These are phyloP conservation scores for Intubia oerlemansii DNA, from an alignment of 2,329 filamentous ascomycete species.

Conservation along the genomic window DNA sequence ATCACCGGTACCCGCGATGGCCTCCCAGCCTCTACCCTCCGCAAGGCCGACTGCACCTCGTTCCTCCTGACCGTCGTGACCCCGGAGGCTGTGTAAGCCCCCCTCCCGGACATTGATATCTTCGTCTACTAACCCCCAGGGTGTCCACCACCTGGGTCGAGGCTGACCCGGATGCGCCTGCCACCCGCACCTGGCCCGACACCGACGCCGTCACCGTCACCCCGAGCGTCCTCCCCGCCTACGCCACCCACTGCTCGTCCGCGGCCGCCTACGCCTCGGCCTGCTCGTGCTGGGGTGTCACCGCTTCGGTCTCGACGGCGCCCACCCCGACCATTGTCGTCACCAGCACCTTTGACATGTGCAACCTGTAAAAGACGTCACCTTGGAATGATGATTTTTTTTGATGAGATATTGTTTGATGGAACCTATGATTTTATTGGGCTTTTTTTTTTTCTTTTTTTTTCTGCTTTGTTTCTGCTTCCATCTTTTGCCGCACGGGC, in stretches of 20 bases:
- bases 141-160: slow-evolving; percentile 5
- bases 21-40: slow-evolving; percentile 18
- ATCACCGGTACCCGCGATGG: slow-evolving; percentile 23
- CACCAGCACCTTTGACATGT: slow-evolving; percentile 19
- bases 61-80: slow-evolving; percentile 19
- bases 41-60: slow-evolving; percentile 7
- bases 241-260: slow-evolving; percentile 17
- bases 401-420: too few species aligned
- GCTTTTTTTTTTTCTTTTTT: too few species aligned
- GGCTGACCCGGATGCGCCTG: too few species aligned
- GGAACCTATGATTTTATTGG: too few species aligned
- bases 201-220: slow-evolving; percentile 19
- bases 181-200: slow-evolving; percentile 5
- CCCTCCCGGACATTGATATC: not conserved
- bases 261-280: slow-evolving; percentile 17
- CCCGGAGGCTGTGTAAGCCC: slow-evolving; percentile 18
- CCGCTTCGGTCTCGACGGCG: slow-evolving; percentile 16
- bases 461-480: too few species aligned
- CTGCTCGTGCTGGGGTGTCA: slow-evolving; percentile 24
- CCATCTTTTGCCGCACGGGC: too few species aligned
- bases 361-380: too few species aligned
- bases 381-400: too few species aligned
- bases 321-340: slow-evolving; percentile 18
- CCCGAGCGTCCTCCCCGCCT: slow-evolving; percentile 15
- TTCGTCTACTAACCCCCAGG: not conserved